A percentile compares a stretch with the other conserved stretches of the same genome.
phyloP scores from a whole-genome alignment of 1,284 basidiomycete genomes.

The Rhodofomes roseus region DNA sequence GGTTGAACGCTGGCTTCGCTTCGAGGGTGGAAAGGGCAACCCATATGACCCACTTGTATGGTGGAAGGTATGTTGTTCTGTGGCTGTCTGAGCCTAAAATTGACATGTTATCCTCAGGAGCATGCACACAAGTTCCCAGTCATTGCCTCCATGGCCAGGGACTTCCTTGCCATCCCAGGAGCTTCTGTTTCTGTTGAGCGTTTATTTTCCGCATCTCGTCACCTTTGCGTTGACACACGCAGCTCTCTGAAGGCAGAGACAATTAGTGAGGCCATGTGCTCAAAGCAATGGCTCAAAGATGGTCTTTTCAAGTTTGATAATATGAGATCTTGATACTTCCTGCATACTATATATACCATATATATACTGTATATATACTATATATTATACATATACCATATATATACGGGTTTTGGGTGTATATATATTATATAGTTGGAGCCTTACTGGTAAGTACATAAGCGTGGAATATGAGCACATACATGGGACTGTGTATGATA shows the following conservation, averaged over 20 bases:
- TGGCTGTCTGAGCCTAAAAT: neutral
- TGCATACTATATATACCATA: neutral
- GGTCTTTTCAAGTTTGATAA: conserved; percentile 17
- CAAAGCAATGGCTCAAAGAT: conserved; percentile 27
- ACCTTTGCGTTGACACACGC: conserved; percentile 27
- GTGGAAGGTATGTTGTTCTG: conserved; percentile 15
- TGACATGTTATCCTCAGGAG: conserved; percentile 4
- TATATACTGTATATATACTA: neutral
- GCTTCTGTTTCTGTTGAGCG: conserved; percentile 31
- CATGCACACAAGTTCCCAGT: conserved; percentile 20
- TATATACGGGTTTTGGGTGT: neutral
- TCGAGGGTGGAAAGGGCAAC: neutral
- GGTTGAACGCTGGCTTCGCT: neutral
- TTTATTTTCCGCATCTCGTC: conserved; percentile 29
- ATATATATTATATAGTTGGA: neutral
- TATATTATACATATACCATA: neutral
- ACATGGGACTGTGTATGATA: no score
- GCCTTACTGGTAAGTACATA: no score
- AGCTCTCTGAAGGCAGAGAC: conserved; percentile 28
- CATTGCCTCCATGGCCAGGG: conserved; percentile 27
- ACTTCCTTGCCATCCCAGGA: conserved; percentile 32
- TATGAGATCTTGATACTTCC: neutral
- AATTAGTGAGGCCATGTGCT: conserved; percentile 23
- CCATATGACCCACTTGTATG: conserved; percentile 10
- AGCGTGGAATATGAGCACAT: no score